These are phyloP conservation scores for Volvox africanus DNA, from an alignment of 139 green algal species.

Conservation along the genomic window DNA sequence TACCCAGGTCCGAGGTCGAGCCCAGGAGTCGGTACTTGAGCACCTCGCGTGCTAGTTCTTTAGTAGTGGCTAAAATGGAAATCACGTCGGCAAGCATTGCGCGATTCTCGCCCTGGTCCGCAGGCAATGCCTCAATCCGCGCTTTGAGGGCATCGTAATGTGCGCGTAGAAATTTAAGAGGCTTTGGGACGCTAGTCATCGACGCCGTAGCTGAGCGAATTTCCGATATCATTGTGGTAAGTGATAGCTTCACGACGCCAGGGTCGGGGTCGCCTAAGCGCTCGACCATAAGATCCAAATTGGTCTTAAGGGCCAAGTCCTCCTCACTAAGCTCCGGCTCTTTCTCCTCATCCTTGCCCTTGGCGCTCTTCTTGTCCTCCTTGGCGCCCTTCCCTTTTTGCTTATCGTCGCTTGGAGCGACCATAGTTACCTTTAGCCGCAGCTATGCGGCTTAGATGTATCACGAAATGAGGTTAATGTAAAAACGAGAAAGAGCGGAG, in stretches of 20 bases:
- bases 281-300: conserved; percentile 94
- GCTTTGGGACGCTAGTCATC: conserved; percentile 99
- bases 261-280: conserved; percentile 67
- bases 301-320: conserved; percentile 90
- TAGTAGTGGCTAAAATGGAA: conserved; percentile 95
- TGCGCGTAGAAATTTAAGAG: conserved; percentile 96
- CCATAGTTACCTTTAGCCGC: conserved; percentile 17
- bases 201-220: conserved; percentile 91
- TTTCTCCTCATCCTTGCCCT: conserved; percentile 63
- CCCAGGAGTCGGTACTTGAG: conserved; percentile 87
- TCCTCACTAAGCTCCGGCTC: conserved; percentile 91
- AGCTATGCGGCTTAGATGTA: conserved; percentile 6
- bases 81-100: conserved; percentile 92
- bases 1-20: conserved; percentile 46
- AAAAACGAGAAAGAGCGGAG: not conserved
- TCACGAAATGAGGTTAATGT: not conserved
- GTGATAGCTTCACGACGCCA: conserved; percentile 76
- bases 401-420: conserved; percentile 27
- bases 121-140: conserved; percentile 70
- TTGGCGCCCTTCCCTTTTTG: conserved; percentile 16
- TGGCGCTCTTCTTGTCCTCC: conserved; percentile 50
- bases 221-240: conserved; percentile 82
- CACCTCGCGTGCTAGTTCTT: conserved; percentile 81
- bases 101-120: conserved; percentile 51
- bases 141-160: conserved; percentile 89